A percentile compares a stretch with the other conserved stretches of the same genome.
phyloP scores from a whole-genome alignment of 306 rosid species.

The Trifolium dubium region DNA sequence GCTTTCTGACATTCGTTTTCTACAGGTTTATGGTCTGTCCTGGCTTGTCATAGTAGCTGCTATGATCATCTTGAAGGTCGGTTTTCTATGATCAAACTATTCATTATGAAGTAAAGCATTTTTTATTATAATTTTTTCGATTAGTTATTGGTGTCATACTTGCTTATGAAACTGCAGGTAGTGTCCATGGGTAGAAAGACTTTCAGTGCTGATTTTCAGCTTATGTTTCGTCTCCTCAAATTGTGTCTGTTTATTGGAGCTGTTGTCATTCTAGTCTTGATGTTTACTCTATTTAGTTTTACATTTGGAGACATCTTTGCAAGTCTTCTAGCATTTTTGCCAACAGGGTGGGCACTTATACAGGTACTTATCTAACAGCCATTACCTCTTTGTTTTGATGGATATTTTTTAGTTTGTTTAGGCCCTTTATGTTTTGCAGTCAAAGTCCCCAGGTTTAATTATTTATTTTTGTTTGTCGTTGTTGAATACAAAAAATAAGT shows the following conservation, averaged over 20 bases:
- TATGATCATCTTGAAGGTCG: constrained; percentile 80
- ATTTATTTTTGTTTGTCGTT: constrained; percentile 18
- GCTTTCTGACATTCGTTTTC: constrained; percentile 42
- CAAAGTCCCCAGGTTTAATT: background rate
- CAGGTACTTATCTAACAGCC: constrained; percentile 56
- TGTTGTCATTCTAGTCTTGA: constrained; percentile 56
- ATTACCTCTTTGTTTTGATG: constrained; percentile 8
- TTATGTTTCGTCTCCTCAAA: constrained; percentile 94
- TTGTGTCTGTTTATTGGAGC: constrained; percentile 68
- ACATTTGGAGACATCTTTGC: constrained; percentile 76
- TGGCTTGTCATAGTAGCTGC: constrained; percentile 89
- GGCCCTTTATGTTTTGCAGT: constrained; percentile 25
- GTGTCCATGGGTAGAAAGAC: constrained; percentile 90
- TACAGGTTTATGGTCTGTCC: constrained; percentile 88
- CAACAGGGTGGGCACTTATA: constrained; percentile 96
- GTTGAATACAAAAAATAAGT: constrained; percentile 1
- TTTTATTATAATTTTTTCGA: constrained; percentile 31
- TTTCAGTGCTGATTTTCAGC: constrained; percentile 98
- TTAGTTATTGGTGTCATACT: constrained; percentile 33
- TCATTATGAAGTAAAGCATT: constrained; percentile 26
- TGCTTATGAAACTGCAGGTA: constrained; percentile 62
- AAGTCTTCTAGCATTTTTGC: constrained; percentile 84
- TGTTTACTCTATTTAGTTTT: constrained; percentile 68
- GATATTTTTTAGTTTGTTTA: constrained; percentile 17
- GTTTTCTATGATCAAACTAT: constrained; percentile 36